Percentiles rank a stretch among this genome's conserved stretches.
Conservation (phyloP, 129 eudicot genomes). For the Mikania micrantha region DNA sequence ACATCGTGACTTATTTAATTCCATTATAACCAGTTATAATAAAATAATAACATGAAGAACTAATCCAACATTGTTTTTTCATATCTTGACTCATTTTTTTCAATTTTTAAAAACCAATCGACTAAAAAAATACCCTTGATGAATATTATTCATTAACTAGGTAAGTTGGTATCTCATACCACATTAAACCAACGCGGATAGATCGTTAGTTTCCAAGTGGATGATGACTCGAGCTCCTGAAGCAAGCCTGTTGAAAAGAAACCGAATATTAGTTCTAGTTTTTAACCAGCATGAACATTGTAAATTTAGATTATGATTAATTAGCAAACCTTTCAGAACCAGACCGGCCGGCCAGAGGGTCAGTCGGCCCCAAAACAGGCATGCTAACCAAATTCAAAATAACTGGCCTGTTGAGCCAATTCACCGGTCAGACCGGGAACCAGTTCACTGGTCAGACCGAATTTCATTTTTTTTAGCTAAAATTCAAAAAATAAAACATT, state of each 20-base stretch:
- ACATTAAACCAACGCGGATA: background rate
- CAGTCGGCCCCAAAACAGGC: too few species aligned
- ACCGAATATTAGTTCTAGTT: slow-evolving; percentile 9
- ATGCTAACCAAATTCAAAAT: too few species aligned
- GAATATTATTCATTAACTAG: slow-evolving; percentile 16
- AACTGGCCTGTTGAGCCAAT: too few species aligned
- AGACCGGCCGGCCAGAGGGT: too few species aligned
- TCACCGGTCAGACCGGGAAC: too few species aligned
- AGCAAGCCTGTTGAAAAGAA: slow-evolving; percentile 75
- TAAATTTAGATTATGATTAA: background rate
- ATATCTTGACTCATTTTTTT: slow-evolving; percentile 5
- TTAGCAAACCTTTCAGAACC: too few species aligned
- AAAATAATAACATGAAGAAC: too few species aligned
- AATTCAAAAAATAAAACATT: too few species aligned
- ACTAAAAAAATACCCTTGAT: slow-evolving; percentile 21
- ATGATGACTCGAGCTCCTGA: slow-evolving; percentile 96
- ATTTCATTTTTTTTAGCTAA: too few species aligned
- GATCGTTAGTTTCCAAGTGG: slow-evolving; percentile 40
- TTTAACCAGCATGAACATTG: slow-evolving; percentile 33
- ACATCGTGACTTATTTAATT: too few species aligned
- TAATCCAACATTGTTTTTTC: background rate
- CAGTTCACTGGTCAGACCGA: too few species aligned
- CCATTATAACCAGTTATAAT: too few species aligned
- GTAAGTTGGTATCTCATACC: background rate
- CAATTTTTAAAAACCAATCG: slow-evolving; percentile 12